These are phyloP conservation scores for Salix dunnii DNA, from an alignment of 345 rosid species.

Conservation along the genomic window DNA sequence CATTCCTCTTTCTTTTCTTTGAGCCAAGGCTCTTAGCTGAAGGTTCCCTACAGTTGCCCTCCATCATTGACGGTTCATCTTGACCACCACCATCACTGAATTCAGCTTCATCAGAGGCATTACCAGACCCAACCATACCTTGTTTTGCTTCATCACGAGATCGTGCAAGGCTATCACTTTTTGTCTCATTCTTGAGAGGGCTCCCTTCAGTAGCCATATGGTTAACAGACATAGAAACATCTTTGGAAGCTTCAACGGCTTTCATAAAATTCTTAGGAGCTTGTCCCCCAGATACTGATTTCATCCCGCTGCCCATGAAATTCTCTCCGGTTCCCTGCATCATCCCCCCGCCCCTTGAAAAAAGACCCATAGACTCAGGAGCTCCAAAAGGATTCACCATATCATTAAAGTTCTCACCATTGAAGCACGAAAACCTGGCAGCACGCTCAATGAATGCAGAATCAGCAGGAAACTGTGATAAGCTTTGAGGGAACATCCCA, in stretches of 20 bases:
- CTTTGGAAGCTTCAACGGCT: constrained; percentile 51
- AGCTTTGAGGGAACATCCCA: constrained; percentile 56
- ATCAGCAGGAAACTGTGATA: constrained; percentile 87
- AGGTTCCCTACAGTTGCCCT: constrained; percentile 42
- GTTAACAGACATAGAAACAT: constrained; percentile 39
- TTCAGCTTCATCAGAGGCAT: constrained; percentile 81
- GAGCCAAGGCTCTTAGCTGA: constrained; percentile 47
- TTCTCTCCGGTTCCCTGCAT: constrained; percentile 53
- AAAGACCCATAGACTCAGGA: constrained; percentile 56
- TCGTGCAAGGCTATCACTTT: constrained; percentile 39
- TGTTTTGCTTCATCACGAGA: constrained; percentile 55
- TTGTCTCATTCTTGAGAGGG: constrained; percentile 42
- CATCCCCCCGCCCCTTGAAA: constrained; percentile 47
- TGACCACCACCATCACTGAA: constrained; percentile 64
- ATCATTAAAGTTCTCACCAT: constrained; percentile 68
- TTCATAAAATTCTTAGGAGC: constrained; percentile 44
- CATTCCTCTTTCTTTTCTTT: constrained; percentile 77
- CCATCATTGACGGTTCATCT: constrained; percentile 46
- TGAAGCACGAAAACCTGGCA: constrained; percentile 81
- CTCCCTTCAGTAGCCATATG: constrained; percentile 37
- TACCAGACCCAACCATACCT: constrained; percentile 58
- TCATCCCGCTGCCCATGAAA: constrained; percentile 29
- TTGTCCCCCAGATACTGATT: constrained; percentile 34
- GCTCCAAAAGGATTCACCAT: constrained; percentile 57
- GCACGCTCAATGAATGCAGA: constrained; percentile 94